Evolutionary conservation across 345 rosid species (phyloP).

Genomic region (Linum trigynum): DNA sequence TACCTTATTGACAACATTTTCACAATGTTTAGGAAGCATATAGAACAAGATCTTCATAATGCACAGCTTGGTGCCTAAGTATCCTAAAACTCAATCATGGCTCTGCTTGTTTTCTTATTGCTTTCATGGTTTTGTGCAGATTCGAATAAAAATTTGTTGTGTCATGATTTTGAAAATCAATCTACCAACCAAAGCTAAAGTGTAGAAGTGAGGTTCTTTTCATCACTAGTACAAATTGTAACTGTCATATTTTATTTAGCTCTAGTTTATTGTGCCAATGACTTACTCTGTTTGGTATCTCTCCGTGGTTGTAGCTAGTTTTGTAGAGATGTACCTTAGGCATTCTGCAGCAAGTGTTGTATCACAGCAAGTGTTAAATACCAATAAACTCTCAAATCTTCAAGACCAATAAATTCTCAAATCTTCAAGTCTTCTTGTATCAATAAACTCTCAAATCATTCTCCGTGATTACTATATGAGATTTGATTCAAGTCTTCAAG

Average conservation of each 20-base stretch:
- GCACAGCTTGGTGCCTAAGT: conserved; percentile 67
- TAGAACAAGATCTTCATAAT: conserved; percentile 98
- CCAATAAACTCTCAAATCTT: too few relatives aligned
- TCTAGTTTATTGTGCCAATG: not conserved
- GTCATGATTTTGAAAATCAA: conserved; percentile 90
- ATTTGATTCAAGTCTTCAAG: too few relatives aligned
- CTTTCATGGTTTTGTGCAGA: conserved; percentile 47
- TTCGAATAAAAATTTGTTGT: conserved; percentile 94
- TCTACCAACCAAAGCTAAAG: conserved; percentile 94
- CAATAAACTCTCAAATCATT: too few relatives aligned
- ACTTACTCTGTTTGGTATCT: conserved; percentile 14
- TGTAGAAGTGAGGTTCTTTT: conserved; percentile 76
- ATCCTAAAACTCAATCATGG: not conserved
- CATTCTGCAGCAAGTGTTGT: conserved; percentile 93
- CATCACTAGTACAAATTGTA: not conserved
- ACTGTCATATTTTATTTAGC: not conserved
- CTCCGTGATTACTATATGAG: too few relatives aligned
- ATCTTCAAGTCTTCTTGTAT: too few relatives aligned
- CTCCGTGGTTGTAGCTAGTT: conserved; percentile 68
- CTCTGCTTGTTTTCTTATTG: not conserved
- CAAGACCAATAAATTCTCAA: too few relatives aligned
- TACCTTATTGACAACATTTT: conserved; percentile 93
- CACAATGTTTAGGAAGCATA: conserved; percentile 89
- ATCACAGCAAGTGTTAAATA: too few relatives aligned
- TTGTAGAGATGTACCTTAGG: conserved; percentile 99